These are phyloP conservation scores for Globisporangium acanthophoron DNA, from an alignment of 352 stramenopile species.

Conservation along the genomic window DNA sequence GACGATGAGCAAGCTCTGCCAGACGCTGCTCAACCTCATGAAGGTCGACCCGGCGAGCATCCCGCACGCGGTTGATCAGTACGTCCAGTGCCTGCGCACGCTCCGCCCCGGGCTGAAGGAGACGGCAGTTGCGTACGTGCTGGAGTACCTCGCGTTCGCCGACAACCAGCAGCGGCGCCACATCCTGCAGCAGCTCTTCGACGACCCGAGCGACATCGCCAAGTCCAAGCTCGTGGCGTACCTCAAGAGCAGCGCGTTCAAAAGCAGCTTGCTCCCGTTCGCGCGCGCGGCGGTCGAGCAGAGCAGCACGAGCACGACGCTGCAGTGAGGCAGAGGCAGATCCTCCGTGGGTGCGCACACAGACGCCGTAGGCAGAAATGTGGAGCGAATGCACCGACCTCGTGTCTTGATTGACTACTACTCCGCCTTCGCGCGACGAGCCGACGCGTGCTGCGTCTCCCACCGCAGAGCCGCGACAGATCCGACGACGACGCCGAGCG, in stretches of 20 bases:
- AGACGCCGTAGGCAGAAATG: neutral
- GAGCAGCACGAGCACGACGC: neutral
- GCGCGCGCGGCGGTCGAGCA: conserved; percentile 3
- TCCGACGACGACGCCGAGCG: conserved; percentile 29
- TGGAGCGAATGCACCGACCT: neutral
- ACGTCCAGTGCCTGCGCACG: conserved; percentile 40
- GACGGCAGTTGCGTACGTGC: conserved; percentile 46
- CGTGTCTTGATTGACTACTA: neutral
- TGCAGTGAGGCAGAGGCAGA: neutral
- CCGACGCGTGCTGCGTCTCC: neutral
- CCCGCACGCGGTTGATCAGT: conserved; percentile 29
- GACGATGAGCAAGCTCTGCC: conserved; percentile 53
- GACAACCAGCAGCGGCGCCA: conserved; percentile 33
- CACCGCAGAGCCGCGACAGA: neutral
- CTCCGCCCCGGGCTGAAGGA: conserved; percentile 53
- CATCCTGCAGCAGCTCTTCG: conserved; percentile 63
- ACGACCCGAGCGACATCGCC: conserved; percentile 70
- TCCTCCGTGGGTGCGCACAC: neutral
- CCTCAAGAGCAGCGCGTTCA: conserved; percentile 68
- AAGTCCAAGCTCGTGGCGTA: conserved; percentile 68
- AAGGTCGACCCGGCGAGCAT: conserved; percentile 41
- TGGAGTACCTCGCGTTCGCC: conserved; percentile 67
- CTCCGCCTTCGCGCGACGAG: neutral
- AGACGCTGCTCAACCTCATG: conserved; percentile 59
- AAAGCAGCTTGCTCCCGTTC: conserved; percentile 27